Evolutionary conservation across 1,284 basidiomycete species (phyloP).

Genomic region (Leccinum griseonigrum): DNA sequence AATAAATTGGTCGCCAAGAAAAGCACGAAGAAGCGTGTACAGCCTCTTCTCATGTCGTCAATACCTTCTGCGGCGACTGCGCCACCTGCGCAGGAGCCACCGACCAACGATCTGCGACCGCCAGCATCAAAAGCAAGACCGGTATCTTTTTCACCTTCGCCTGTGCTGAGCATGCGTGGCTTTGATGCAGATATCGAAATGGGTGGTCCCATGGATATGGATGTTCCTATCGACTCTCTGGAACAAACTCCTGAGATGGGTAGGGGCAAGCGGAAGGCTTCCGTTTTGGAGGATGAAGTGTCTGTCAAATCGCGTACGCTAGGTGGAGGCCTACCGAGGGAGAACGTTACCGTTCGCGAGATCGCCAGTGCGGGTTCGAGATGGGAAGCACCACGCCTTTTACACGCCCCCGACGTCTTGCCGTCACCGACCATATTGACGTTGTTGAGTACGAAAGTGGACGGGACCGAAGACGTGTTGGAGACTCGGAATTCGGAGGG

Average conservation of each 20-base stretch:
- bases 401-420: conserved; percentile 33
- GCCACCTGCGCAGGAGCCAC: conserved; percentile 13
- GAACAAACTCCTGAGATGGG: conserved; percentile 24
- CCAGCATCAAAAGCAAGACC: conserved; percentile 17
- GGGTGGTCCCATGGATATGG: conserved; percentile 31
- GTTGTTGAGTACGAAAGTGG: conserved; percentile 55
- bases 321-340: conserved; percentile 65
- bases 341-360: conserved; percentile 48
- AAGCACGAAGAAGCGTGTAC: conserved; percentile 67
- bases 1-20: conserved; percentile 74
- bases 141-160: conserved; percentile 28
- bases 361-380: conserved; percentile 35
- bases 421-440: conserved; percentile 57
- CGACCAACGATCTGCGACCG: conserved; percentile 14
- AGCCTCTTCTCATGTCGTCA: conserved; percentile 43
- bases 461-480: conserved; percentile 64
- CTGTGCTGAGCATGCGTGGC: conserved; percentile 26
- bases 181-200: conserved; percentile 35
- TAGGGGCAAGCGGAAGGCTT: conserved; percentile 52
- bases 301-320: conserved; percentile 58
- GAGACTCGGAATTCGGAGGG: conserved; percentile 80
- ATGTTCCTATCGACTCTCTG: conserved; percentile 36
- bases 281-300: conserved; percentile 44
- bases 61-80: conserved; percentile 38
- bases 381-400: conserved; percentile 23